A percentile compares a stretch with the other conserved stretches of the same genome.
Evolutionary conservation across 2,329 filamentous ascomycete species (phyloP).

Genomic region (Arthrobotrys entomopaga): DNA sequence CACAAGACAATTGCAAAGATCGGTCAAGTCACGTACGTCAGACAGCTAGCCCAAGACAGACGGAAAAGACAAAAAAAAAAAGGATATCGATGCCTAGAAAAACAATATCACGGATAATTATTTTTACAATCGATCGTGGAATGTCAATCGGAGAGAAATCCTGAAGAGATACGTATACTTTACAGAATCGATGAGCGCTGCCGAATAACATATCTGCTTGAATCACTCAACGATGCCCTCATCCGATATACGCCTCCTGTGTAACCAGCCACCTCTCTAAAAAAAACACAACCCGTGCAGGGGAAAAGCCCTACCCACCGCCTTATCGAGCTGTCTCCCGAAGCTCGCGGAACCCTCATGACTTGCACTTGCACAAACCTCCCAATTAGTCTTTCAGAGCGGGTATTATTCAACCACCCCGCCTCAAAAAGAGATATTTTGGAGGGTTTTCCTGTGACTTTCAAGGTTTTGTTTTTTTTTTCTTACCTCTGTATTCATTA

Average conservation of each 20-base stretch:
- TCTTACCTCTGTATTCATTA: neutral
- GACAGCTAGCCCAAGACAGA: neutral
- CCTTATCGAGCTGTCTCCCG: neutral
- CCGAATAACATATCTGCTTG: neutral
- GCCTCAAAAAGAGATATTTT: neutral
- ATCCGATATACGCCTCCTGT: slow-evolving; percentile 35
- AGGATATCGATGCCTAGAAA: neutral
- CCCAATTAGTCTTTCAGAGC: slow-evolving; percentile 4
- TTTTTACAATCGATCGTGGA: too few relatives aligned
- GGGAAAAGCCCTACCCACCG: slow-evolving; percentile 24
- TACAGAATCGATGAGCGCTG: neutral
- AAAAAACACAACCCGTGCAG: neutral
- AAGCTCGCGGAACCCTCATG: slow-evolving; percentile 19
- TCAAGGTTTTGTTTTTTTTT: slow-evolving; percentile 2
- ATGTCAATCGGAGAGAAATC: too few relatives aligned
- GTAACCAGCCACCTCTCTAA: slow-evolving; percentile 40
- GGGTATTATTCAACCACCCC: slow-evolving; percentile 5
- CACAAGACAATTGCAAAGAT: too few relatives aligned
- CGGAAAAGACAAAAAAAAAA: neutral
- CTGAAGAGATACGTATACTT: neutral
- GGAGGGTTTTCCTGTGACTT: neutral
- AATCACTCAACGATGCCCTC: neutral
- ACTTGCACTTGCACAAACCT: slow-evolving; percentile 22
- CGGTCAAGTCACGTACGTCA: too few relatives aligned
- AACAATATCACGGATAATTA: neutral